Base-by-base conservation (phyloP, 805 yeast genomes). In the Candida awuae region DNA sequence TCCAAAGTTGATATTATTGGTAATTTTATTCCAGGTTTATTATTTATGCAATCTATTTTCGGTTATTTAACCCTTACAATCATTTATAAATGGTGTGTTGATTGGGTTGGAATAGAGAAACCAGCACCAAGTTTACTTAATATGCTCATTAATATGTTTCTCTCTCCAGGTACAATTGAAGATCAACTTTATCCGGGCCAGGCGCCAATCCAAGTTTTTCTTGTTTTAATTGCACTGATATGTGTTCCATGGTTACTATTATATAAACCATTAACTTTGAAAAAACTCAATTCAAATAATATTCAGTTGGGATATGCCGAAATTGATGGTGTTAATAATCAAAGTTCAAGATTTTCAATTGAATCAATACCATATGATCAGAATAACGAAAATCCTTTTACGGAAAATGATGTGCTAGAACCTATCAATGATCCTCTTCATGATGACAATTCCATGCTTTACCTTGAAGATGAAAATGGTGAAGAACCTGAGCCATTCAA, bases 231-330 rank as follows among this genome's bases (percentile, higher is more conserved):
- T 38, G 87, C 88, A 1, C 62, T 77, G 42, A 58, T 75, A 17
- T 80, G 88, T 66, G 75, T 81, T 21, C 88, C 88, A n/a, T 80
- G 86, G 77, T 61, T 81, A 48, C 66, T 81, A 36, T 54, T 80
- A 18, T 70, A 70, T 45, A 80, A 80, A 52, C 88, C 88, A n/a
- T 58, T 80, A 49, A 48, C 55, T 1, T 47, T 59, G 27, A 55
- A 53, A 32, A 51, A 41, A 38, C 62, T 75, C 53, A 70, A 84
- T 56, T 70, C 73, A 40, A 53, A 62, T 32, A 70, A 73, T 1
- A 57, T 67, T 23, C 66, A 68, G 43, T 68, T 73, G 7, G 75
- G 74, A 16, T 78, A 76, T 49, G 64, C 68, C 38, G 70, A 69
- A 43, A 54, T 77, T 34, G 65, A 70, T 20, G 34, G 40, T 10